Percentiles rank a stretch among this genome's conserved stretches.
Conservation (phyloP, 78 protist species). For the Polysphondylium violaceum region DNA sequence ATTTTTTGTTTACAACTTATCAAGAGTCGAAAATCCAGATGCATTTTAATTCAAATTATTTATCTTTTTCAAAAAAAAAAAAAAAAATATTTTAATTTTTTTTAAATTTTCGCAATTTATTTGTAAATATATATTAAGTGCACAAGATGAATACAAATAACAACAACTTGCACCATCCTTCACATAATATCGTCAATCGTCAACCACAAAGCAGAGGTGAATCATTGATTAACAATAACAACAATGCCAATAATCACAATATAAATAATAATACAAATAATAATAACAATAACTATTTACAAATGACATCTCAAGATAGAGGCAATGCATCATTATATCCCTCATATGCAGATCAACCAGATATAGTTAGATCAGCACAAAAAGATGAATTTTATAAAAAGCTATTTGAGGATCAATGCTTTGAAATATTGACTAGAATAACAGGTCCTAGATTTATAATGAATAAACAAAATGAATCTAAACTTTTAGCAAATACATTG, state of each 20-base stretch:
- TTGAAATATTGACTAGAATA: conserved; percentile 60
- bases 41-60: not conserved
- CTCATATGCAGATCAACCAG: conserved; percentile 71
- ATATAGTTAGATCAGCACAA: conserved; percentile 61
- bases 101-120: not conserved
- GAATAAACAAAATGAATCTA: conserved; percentile 58
- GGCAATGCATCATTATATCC: conserved; percentile 30
- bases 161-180: not conserved
- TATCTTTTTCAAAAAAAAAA: not conserved
- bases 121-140: not conserved
- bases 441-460: conserved; percentile 66
- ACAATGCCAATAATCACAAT: not conserved
- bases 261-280: too few relatives aligned
- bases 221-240: not conserved
- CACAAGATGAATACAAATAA: not conserved
- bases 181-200: conserved; percentile 10
- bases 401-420: conserved; percentile 65
- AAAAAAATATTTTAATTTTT: not conserved
- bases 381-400: conserved; percentile 65
- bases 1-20: too few relatives aligned
- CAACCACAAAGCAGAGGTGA: conserved; percentile 2
- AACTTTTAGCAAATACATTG: conserved; percentile 14
- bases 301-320: not conserved
- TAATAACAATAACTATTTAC: not conserved
- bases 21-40: too few relatives aligned